phyloP scores from a whole-genome alignment of 2,329 filamentous ascomycete species.

The Penicillium sp. region DNA sequence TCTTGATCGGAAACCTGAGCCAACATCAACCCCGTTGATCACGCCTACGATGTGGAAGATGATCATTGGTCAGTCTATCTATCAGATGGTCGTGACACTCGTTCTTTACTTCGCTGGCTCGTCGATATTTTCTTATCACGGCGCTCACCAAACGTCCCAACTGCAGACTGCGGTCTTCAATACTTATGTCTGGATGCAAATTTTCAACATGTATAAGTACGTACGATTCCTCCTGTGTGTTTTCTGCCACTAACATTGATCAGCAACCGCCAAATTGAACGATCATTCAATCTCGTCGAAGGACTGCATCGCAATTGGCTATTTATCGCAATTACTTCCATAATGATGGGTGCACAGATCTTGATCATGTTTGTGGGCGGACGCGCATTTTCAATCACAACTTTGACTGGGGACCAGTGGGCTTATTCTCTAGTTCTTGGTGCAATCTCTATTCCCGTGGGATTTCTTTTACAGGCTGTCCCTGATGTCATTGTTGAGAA shows the following conservation, averaged over 20 bases:
- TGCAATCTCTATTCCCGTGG: conserved; percentile 53
- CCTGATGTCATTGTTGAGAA: conserved; percentile 4
- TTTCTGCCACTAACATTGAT: not conserved
- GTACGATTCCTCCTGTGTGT: not conserved
- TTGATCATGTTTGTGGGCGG: conserved; percentile 61
- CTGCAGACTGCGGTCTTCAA: conserved; percentile 68
- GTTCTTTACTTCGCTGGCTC: conserved; percentile 59
- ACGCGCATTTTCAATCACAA: conserved; percentile 54
- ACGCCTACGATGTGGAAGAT: conserved; percentile 46
- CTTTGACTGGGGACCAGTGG: conserved; percentile 56
- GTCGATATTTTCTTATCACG: conserved; percentile 55
- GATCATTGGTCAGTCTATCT: conserved; percentile 43
- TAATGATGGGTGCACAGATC: conserved; percentile 61
- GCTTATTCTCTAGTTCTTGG: conserved; percentile 55
- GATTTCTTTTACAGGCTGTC: conserved; percentile 18
- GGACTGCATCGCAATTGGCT: conserved; percentile 59
- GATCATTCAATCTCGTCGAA: conserved; percentile 63
- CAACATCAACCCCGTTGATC: conserved; percentile 44
- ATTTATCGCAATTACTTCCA: conserved; percentile 58
- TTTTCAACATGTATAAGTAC: conserved; percentile 67
- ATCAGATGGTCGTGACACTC: conserved; percentile 38
- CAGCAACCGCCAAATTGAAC: conserved; percentile 61
- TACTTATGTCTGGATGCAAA: conserved; percentile 72
- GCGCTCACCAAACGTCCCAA: conserved; percentile 41
- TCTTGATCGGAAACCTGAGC: conserved; percentile 52